These are phyloP conservation scores for Xenoacremonium recifei DNA, from an alignment of 2,329 filamentous ascomycete species.

Conservation along the genomic window DNA sequence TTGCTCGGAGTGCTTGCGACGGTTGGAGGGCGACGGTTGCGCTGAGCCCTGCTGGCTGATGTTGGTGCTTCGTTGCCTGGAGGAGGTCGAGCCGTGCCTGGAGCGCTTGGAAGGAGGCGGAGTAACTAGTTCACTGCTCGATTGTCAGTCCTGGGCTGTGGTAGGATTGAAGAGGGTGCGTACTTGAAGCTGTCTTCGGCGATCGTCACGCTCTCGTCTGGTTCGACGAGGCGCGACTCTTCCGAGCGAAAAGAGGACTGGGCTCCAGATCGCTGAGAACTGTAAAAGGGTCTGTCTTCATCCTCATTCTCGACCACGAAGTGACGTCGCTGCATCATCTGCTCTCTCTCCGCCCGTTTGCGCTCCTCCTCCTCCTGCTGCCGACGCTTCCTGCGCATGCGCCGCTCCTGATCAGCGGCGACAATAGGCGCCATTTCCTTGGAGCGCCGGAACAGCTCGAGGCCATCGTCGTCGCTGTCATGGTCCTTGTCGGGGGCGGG, in stretches of 20 bases:
- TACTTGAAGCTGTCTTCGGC: constrained; percentile 19
- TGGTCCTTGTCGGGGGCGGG: constrained; percentile 12
- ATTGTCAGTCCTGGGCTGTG: constrained; percentile 12
- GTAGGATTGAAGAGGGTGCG: constrained; percentile 2
- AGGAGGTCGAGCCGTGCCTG: constrained; percentile 20
- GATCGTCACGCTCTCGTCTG: constrained; percentile 13
- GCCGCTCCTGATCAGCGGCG: constrained; percentile 38
- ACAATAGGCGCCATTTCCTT: constrained; percentile 48
- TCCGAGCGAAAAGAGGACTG: too few species aligned
- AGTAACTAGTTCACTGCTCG: constrained; percentile 31
- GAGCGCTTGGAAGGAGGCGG: constrained; percentile 40
- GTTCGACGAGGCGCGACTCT: too few species aligned
- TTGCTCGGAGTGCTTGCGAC: constrained; percentile 10
- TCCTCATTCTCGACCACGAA: too few species aligned
- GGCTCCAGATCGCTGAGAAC: too few species aligned
- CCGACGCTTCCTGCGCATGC: constrained; percentile 24
- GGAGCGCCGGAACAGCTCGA: constrained; percentile 50
- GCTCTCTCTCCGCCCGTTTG: constrained; percentile 12
- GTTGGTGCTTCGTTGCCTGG: constrained; percentile 14
- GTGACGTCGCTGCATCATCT: constrained; percentile 14
- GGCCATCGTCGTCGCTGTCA: constrained; percentile 30
- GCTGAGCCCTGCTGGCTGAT: constrained; percentile 12
- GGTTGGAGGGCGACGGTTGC: constrained; percentile 22
- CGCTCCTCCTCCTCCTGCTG: constrained; percentile 20
- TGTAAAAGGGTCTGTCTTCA: too few species aligned